A percentile compares a stretch with the other conserved stretches of the same genome.
phyloP scores from a whole-genome alignment of 78 protist genomes.

The Diacronema lutheri region DNA sequence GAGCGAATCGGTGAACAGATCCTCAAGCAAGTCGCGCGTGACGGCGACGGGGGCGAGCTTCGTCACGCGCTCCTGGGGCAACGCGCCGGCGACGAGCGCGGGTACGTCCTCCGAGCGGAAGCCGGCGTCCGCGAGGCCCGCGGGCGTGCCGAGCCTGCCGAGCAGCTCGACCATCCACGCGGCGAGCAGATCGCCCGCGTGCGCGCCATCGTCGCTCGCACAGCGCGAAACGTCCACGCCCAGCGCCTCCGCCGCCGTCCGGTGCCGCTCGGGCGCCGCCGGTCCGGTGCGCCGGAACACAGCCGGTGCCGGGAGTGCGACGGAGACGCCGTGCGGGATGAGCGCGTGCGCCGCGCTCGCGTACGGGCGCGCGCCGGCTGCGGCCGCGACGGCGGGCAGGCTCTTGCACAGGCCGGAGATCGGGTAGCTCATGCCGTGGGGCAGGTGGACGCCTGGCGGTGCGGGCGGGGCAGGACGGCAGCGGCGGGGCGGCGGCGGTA shows the following conservation, averaged over 20 bases:
- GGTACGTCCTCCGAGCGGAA: constrained; percentile 35
- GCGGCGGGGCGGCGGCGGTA: no score
- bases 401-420: constrained; percentile 34
- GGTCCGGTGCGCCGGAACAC: constrained; percentile 51
- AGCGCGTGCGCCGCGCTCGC: neutral
- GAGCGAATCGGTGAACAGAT: no score
- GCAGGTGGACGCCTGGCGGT: constrained; percentile 34
- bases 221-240: neutral
- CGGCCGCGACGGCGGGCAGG: constrained; percentile 25
- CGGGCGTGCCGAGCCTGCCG: constrained; percentile 27
- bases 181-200: neutral
- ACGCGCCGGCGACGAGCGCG: constrained; percentile 45
- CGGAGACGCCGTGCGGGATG: constrained; percentile 29
- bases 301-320: constrained; percentile 53
- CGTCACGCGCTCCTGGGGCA: constrained; percentile 59
- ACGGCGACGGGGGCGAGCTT: constrained; percentile 35
- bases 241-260: neutral
- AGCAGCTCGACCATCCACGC: constrained; percentile 28
- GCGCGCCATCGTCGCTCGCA: neutral
- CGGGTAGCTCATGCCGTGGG: constrained; percentile 51
- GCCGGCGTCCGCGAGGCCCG: constrained; percentile 42
- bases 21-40: neutral
- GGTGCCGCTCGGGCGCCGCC: constrained; percentile 30
- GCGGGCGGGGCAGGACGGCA: no score
- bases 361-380: no score